Conservation (phyloP, 306 rosid species). For the Potentilla sterilis region DNA sequence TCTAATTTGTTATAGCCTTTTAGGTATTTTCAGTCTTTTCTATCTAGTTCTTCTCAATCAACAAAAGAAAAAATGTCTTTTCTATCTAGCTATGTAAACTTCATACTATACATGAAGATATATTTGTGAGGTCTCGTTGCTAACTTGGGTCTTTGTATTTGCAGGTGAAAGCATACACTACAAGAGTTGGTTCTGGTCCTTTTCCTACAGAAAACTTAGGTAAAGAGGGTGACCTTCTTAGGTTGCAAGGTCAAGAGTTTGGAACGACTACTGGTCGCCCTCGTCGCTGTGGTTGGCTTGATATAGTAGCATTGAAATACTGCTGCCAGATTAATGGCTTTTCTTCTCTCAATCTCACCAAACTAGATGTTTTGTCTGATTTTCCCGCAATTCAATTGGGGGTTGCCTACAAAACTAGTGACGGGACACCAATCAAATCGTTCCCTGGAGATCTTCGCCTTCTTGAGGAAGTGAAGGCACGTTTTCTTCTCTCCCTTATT, state of each 20-base stretch:
- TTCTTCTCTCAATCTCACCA: conserved; percentile 84
- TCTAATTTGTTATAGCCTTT: not conserved
- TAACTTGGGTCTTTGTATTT: conserved; percentile 31
- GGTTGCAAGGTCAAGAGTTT: conserved; percentile 93
- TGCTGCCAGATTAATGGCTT: conserved; percentile 88
- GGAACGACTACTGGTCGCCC: conserved; percentile 99
- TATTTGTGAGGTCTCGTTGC: conserved; percentile 2
- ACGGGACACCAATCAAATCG: conserved; percentile 68
- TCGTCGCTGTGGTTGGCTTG: conserved; percentile 98
- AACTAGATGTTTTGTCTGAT: conserved; percentile 86
- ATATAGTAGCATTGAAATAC: conserved; percentile 67
- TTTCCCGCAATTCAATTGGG: conserved; percentile 74
- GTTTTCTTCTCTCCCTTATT: not conserved
- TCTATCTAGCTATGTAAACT: not conserved
- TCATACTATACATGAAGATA: not conserved
- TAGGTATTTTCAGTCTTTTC: not conserved
- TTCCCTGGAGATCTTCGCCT: conserved; percentile 83
- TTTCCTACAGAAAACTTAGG: conserved; percentile 89
- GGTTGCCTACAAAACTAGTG: conserved; percentile 51
- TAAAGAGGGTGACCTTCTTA: conserved; percentile 76
- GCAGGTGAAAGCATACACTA: conserved; percentile 96
- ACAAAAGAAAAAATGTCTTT: no score
- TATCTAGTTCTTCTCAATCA: not conserved
- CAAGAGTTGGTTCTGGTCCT: conserved; percentile 98
- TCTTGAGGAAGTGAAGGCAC: conserved; percentile 84